Evolutionary conservation across 371 early-diverging fungal species (phyloP), one percentile per base, ranked within the genome.

Genomic region (Mortierella sp.): DNA sequence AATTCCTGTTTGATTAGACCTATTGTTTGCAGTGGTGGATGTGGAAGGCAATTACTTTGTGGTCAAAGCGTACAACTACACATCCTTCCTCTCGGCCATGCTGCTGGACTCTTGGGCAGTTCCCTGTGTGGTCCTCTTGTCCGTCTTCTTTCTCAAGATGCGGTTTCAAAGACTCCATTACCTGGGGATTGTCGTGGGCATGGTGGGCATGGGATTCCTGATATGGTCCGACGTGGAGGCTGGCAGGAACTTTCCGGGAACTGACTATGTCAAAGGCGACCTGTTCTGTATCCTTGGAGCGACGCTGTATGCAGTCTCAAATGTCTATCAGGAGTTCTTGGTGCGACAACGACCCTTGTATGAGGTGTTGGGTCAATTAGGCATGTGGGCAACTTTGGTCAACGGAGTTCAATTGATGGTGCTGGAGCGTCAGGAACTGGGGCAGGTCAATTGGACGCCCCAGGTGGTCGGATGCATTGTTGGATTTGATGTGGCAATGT

Each of bases 21-120:
- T 90, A 19, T 39, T 91, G 8, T 68, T 92, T 60, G 90, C 88
- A 0, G 56, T 88, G n/a, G 83, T 88, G n/a, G 93, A 93, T 69
- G 91, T 93, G 6, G 92, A 93, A 67, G 93, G 87, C 71, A 93
- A 93, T 60, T 93, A 88, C 64, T 86, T 93, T 74, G 84, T 90
- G 6, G 89, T 92, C 58, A 92, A 91, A 76, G 88, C 91, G 7
- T 93, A 84, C 67, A 80, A 78, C 54, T 91, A 91, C 65, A 93
- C 93, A 14, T 87, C 87, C 19, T 69, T 91, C 27, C 77, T 92
- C 49, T 90, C 91, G 0, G 88, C 84, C 57, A 88, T 91, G 90
- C 71, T 93, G 40, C 85, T 93, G 24, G 92, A 92, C 64, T 81
- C 91, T 14, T 92, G 92, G 90, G 83, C 92, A 12, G 86, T 90